These are phyloP conservation scores for Aspergillus sojae DNA, from an alignment of 2,329 filamentous ascomycete species.

Conservation along the genomic window DNA sequence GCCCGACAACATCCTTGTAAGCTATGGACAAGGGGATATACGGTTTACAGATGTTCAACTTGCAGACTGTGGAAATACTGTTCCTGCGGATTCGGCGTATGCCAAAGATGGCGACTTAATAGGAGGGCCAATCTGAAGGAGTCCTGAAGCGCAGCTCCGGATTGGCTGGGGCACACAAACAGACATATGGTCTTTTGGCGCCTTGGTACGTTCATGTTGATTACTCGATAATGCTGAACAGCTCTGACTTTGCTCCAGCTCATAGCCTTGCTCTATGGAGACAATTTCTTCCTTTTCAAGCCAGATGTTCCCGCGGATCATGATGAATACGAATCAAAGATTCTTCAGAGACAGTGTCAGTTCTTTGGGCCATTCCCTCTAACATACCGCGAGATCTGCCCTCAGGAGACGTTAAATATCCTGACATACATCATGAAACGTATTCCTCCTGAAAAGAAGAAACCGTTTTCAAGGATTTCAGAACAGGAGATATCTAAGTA, in stretches of 20 bases:
- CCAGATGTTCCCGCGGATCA: slow-evolving; percentile 23
- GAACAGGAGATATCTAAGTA: slow-evolving; percentile 30
- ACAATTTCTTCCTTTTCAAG: slow-evolving; percentile 24
- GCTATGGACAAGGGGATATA: slow-evolving; percentile 16
- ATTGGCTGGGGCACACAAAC: slow-evolving; percentile 28
- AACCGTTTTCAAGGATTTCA: neutral
- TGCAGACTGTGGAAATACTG: slow-evolving; percentile 25
- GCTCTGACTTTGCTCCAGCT: slow-evolving; percentile 15
- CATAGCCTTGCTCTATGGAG: slow-evolving; percentile 24
- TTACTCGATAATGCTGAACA: neutral
- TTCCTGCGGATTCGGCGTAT: slow-evolving; percentile 18
- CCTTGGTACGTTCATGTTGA: slow-evolving; percentile 18
- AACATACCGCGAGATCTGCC: neutral
- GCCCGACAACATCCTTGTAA: slow-evolving; percentile 26
- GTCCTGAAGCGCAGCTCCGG: slow-evolving; percentile 27
- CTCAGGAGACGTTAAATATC: neutral
- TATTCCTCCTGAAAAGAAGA: neutral
- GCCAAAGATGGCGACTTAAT: slow-evolving; percentile 21
- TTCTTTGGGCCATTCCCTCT: neutral
- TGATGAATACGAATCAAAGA: slow-evolving; percentile 28
- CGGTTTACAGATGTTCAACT: slow-evolving; percentile 27
- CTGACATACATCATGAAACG: neutral
- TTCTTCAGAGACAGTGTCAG: slow-evolving; percentile 12
- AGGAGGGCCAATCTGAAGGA: slow-evolving; percentile 25
- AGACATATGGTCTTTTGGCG: slow-evolving; percentile 33